These are phyloP conservation scores for Hapsidospora chrysogenum DNA, from an alignment of 495 filamentous ascomycete species.

Conservation along the genomic window DNA sequence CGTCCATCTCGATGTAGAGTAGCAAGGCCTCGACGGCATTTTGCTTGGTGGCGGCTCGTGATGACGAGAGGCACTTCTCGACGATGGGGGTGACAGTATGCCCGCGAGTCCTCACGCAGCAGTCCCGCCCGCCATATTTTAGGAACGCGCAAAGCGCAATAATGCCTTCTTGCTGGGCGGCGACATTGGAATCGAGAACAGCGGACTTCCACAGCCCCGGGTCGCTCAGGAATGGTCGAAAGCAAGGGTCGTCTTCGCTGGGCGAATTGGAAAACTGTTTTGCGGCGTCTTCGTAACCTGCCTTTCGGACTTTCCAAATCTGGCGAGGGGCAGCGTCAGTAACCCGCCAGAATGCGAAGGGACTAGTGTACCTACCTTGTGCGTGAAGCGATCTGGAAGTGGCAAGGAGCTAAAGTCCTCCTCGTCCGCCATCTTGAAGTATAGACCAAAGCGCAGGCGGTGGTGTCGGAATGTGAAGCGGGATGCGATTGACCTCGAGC, in stretches of 20 bases:
- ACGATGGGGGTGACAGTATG: conserved; percentile 60
- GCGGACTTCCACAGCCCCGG: conserved; percentile 80
- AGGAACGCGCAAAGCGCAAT: conserved; percentile 75
- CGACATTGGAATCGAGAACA: conserved; percentile 90
- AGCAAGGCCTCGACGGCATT: conserved; percentile 75
- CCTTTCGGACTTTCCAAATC: conserved; percentile 96
- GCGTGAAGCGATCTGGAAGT: conserved; percentile 64
- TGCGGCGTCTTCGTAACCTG: conserved; percentile 83
- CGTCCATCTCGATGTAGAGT: conserved; percentile 80
- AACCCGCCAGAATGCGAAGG: too few species aligned
- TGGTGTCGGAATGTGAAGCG: neutral
- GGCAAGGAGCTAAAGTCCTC: conserved; percentile 76
- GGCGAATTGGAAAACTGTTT: conserved; percentile 72
- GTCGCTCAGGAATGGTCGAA: conserved; percentile 74
- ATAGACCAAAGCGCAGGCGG: neutral
- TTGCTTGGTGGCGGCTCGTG: conserved; percentile 73
- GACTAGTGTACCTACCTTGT: conserved; percentile 45
- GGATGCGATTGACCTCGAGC: neutral
- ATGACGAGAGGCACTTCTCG: conserved; percentile 83
- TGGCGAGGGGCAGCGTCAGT: too few species aligned
- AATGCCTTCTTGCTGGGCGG: conserved; percentile 87
- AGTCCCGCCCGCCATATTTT: conserved; percentile 66
- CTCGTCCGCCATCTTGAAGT: conserved; percentile 51
- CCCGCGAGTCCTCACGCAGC: conserved; percentile 63
- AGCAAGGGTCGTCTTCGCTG: conserved; percentile 75